Evolutionary conservation across 257 asterid species (phyloP).

Genomic region (Solanum peruvianum): DNA sequence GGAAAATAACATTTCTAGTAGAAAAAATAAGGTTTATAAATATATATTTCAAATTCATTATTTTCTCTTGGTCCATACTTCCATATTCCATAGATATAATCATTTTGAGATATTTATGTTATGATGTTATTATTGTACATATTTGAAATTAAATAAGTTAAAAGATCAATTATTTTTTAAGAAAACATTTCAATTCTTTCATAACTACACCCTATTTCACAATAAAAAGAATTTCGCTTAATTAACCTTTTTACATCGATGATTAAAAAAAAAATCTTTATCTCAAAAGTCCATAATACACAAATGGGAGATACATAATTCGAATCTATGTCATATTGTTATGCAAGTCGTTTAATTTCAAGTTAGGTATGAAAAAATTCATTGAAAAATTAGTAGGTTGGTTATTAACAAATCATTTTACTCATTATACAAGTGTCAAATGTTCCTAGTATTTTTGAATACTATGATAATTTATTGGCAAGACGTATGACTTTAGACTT

Average conservation of each 20-base stretch:
- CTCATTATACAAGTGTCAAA: neutral
- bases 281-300: neutral
- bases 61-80: neutral
- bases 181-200: neutral
- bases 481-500: neutral
- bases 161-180: neutral
- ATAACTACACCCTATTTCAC: neutral
- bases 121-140: neutral
- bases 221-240: neutral
- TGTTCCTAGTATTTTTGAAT: neutral
- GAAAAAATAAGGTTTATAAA: neutral
- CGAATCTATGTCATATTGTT: neutral
- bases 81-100: too few relatives aligned
- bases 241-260: rapidly evolving
- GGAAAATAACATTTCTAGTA: too few relatives aligned
- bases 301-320: neutral
- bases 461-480: neutral
- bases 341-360: neutral
- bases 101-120: neutral
- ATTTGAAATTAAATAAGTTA: neutral
- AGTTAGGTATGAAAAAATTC: neutral
- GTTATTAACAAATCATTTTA: neutral
- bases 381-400: neutral
- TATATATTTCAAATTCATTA: neutral
- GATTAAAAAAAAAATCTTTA: neutral